Conservation (phyloP, 345 rosid genomes). For the Hypericum perforatum region DNA sequence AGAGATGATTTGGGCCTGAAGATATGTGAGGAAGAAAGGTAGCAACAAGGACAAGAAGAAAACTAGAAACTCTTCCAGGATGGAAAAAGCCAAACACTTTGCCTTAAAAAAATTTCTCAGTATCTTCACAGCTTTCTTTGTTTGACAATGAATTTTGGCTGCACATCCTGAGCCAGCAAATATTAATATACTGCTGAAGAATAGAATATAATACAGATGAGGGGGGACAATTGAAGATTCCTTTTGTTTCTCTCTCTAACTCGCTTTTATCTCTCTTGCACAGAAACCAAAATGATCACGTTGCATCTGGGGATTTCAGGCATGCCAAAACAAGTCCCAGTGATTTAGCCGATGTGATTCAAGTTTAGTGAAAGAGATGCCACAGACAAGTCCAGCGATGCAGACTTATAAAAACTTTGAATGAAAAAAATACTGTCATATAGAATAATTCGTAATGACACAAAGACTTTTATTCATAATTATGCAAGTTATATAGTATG, state of each 20-base stretch:
- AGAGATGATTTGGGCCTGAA: not conserved
- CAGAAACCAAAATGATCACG: slow-evolving; percentile 34
- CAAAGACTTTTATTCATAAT: no score
- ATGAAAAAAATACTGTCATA: no score
- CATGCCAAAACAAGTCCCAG: slow-evolving; percentile 65
- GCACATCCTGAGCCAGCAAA: slow-evolving; percentile 39
- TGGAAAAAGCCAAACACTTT: not conserved
- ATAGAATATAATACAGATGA: slow-evolving; percentile 17
- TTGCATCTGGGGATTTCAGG: slow-evolving; percentile 35
- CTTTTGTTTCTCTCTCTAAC: not conserved
- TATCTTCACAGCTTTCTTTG: slow-evolving; percentile 10
- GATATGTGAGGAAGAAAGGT: slow-evolving; percentile 6
- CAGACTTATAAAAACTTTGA: slow-evolving; percentile 12
- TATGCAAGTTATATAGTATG: no score
- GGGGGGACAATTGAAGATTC: slow-evolving; percentile 15
- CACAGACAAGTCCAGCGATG: slow-evolving; percentile 56
- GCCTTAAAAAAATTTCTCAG: no score
- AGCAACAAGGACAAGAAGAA: not conserved
- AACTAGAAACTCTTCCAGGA: not conserved
- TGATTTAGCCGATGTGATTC: slow-evolving; percentile 45
- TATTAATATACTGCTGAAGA: slow-evolving; percentile 24
- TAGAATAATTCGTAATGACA: no score
- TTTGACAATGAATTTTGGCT: slow-evolving; percentile 21
- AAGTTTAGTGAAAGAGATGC: slow-evolving; percentile 55
- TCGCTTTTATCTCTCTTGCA: slow-evolving; percentile 1